phyloP scores from a whole-genome alignment of 768 basidiomycete genomes.

The Phylloporus arenicola region DNA sequence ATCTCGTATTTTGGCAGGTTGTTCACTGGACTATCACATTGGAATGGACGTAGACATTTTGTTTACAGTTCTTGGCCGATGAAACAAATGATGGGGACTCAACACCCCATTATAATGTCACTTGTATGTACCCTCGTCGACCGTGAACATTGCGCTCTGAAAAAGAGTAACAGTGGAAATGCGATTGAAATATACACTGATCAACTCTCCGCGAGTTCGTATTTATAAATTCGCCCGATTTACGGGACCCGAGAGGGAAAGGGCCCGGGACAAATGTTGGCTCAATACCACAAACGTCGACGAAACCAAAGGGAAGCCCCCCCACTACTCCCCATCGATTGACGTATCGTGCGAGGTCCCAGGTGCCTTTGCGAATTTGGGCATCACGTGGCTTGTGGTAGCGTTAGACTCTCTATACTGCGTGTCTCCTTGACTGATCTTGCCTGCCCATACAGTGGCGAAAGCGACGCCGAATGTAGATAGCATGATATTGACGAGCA shows the following conservation, averaged over 20 bases:
- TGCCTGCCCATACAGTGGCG: slow-evolving; percentile 8
- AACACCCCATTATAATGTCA: neutral
- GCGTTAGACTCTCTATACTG: neutral
- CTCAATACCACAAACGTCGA: neutral
- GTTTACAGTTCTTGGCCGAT: too few species aligned
- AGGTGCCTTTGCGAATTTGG: neutral
- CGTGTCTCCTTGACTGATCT: neutral
- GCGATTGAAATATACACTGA: neutral
- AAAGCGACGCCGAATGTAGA: slow-evolving; percentile 13
- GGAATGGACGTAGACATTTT: too few species aligned
- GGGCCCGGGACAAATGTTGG: neutral
- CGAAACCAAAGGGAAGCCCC: neutral
- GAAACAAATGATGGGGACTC: too few species aligned
- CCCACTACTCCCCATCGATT: neutral
- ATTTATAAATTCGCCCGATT: neutral
- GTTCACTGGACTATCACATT: too few species aligned
- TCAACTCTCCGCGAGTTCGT: neutral
- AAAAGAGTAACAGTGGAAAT: neutral
- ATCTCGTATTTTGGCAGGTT: too few species aligned
- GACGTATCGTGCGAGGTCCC: neutral
- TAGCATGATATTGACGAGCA: slow-evolving; percentile 6
- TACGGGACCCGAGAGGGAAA: neutral
- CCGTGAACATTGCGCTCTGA: neutral
- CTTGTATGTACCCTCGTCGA: neutral
- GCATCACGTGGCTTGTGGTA: neutral